Evolutionary conservation across 75 land plant genomes (phyloP).

Genomic region (Ceratopteris richardii): DNA sequence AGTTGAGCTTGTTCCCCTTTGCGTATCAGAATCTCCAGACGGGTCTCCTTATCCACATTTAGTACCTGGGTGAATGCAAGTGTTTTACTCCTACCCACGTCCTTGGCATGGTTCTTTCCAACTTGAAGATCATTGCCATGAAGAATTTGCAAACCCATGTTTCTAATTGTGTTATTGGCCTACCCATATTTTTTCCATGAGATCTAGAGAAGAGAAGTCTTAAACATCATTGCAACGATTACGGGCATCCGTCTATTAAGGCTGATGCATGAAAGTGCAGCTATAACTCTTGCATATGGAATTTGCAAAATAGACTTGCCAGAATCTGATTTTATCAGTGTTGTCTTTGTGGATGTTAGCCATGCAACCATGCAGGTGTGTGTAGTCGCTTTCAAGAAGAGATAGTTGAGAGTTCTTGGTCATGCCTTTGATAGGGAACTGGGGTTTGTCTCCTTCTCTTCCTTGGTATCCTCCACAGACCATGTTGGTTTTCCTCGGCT

Average conservation of each 20-base stretch:
- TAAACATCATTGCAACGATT: conserved; percentile 58
- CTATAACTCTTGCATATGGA: too few relatives aligned
- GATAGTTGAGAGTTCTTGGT: conserved; percentile 50
- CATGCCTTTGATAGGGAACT: conserved; percentile 64
- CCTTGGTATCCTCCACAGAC: too few relatives aligned
- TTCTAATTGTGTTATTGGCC: too few relatives aligned
- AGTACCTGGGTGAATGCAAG: conserved; percentile 44
- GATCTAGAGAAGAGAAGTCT: conserved; percentile 68
- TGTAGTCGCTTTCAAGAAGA: too few relatives aligned
- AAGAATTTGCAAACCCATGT: too few relatives aligned
- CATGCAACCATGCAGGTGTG: conserved; percentile 81
- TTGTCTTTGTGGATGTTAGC: too few relatives aligned
- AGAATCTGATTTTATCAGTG: too few relatives aligned
- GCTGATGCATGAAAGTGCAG: too few relatives aligned
- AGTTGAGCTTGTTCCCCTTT: conserved; percentile 46
- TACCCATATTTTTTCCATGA: conserved; percentile 74
- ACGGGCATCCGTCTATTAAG: conserved; percentile 73
- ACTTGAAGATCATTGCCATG: too few relatives aligned
- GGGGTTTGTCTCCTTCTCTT: too few relatives aligned
- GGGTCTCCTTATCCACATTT: conserved; percentile 61
- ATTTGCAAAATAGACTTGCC: too few relatives aligned
- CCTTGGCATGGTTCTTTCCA: conserved; percentile 71
- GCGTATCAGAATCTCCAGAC: conserved; percentile 64
- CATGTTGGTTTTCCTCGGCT: too few relatives aligned
- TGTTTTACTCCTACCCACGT: conserved; percentile 68